Conservation (phyloP, 2,329 filamentous ascomycete species). For the Pseudocercospora vitis region DNA sequence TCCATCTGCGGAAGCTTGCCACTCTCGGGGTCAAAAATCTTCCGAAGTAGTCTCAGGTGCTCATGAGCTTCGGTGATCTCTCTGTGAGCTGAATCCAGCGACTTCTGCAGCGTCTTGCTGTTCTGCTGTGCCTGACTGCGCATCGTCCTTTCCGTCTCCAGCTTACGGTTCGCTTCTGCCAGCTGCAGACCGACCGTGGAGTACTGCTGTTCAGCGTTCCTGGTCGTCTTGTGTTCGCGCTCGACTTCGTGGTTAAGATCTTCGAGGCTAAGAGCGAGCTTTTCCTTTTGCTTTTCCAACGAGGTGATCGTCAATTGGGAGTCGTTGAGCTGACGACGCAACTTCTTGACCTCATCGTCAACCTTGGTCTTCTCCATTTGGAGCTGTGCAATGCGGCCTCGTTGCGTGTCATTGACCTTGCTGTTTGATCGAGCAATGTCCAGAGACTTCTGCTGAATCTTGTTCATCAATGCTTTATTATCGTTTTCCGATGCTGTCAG, state of each 20-base stretch:
- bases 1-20: conserved; percentile 59
- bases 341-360: conserved; percentile 77
- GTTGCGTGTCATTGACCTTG: conserved; percentile 78
- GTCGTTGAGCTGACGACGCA: conserved; percentile 83
- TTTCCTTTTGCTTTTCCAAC: conserved; percentile 91
- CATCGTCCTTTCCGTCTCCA: conserved; percentile 87
- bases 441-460: conserved; percentile 93
- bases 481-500: conserved; percentile 93
- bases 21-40: conserved; percentile 75
- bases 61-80: conserved; percentile 78
- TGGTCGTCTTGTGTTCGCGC: conserved; percentile 82
- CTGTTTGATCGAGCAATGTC: conserved; percentile 91
- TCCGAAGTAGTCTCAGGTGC: conserved; percentile 79
- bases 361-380: conserved; percentile 79
- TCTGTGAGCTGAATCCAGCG: conserved; percentile 74
- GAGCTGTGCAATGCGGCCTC: conserved; percentile 71
- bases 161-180: conserved; percentile 81
- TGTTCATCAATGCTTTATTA: conserved; percentile 91
- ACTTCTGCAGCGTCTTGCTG: conserved; percentile 73
- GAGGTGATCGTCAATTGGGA: conserved; percentile 78
- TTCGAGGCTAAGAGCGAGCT: conserved; percentile 81
- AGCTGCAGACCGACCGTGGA: conserved; percentile 79
- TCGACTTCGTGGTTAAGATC: conserved; percentile 91
- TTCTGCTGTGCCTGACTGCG: conserved; percentile 83
- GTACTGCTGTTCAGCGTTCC: conserved; percentile 84